Conservation (phyloP, 495 filamentous ascomycete genomes). For the Margaritispora aquatica region DNA sequence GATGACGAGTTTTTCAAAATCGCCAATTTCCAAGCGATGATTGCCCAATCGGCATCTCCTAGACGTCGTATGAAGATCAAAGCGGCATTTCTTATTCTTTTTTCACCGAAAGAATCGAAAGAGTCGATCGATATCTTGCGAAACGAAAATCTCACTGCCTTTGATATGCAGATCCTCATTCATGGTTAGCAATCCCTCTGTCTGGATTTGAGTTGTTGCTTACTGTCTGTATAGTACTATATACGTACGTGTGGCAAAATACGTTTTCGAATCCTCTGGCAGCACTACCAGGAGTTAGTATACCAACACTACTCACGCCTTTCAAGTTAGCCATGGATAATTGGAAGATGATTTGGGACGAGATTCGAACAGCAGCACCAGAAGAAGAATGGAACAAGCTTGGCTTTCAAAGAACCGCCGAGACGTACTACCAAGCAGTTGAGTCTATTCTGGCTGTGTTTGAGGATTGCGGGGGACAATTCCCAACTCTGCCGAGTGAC, state of each 20-base stretch:
- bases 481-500: constrained; percentile 15
- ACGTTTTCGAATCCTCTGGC: constrained; percentile 19
- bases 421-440: constrained; percentile 19
- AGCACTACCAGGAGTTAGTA: constrained; percentile 1
- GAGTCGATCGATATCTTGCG: constrained; percentile 8
- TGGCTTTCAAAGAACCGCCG: constrained; percentile 23
- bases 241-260: constrained; percentile 19
- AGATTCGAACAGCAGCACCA: constrained; percentile 7
- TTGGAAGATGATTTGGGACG: constrained; percentile 25
- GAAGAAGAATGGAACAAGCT: constrained; percentile 19
- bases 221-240: constrained; percentile 14
- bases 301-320: constrained; percentile 8
- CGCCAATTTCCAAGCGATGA: constrained; percentile 16
- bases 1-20: constrained; percentile 18
- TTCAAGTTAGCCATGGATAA: constrained; percentile 20
- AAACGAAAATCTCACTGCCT: constrained; percentile 4
- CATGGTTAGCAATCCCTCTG: constrained; percentile 13
- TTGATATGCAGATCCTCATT: constrained; percentile 26
- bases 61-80: constrained; percentile 17
- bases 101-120: neutral
- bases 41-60: neutral
- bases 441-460: constrained; percentile 10
- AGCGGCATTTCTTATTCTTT: constrained; percentile 20
- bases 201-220: neutral
- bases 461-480: constrained; percentile 11